Evolutionary conservation across 2,329 filamentous ascomycete species (phyloP), one percentile per base, ranked within the genome.

Genomic region (Thelonectria olida): DNA sequence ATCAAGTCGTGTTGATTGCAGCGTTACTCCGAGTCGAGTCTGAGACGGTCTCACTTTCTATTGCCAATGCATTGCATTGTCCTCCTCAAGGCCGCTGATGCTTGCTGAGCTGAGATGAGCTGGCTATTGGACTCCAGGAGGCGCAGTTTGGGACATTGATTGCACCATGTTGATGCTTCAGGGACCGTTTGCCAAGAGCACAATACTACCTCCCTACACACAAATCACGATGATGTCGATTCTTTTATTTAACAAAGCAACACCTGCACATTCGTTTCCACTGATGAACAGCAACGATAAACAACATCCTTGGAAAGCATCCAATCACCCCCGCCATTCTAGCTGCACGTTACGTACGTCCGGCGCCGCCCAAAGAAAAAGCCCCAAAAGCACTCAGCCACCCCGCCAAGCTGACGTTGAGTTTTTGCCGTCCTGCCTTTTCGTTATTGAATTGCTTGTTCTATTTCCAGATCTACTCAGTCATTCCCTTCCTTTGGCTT

Each of bases 401-500:
- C 66, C 63, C 66, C 69, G 55, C 69, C 61, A 62, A 34, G 69
- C 69, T 71, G 69, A 71, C 69, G 69, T 70, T 72, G 56, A 60
- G 54, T 64, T 61, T 69, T 70, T 54, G 64, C 68, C 67, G 48
- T 67, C 50, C 51, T 27, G 31, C 31, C 13, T 4, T 15, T 5
- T 10, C 31, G 15, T 34, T 34, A 34, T 34, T 34, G 31, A 34
- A 34, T 15, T 34, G 31, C 9, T 27, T 25, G 38, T 61, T 56
- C 20, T 57, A 20, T 34, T 51, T 7, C 19, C 47, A 58, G 52
- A 53, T 45, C 19, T 28, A 48, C 39, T 52, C 49, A 28, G 27
- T 20, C 25, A n/a, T 42, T 23, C 22, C 28, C 13, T 9, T 31
- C 47, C 53, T 54, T 52, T 57, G 54, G 47, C 41, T 19, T 28